Base-by-base conservation (phyloP, 2,329 filamentous ascomycete species). In the Purpureocillium takamizusanense region DNA sequence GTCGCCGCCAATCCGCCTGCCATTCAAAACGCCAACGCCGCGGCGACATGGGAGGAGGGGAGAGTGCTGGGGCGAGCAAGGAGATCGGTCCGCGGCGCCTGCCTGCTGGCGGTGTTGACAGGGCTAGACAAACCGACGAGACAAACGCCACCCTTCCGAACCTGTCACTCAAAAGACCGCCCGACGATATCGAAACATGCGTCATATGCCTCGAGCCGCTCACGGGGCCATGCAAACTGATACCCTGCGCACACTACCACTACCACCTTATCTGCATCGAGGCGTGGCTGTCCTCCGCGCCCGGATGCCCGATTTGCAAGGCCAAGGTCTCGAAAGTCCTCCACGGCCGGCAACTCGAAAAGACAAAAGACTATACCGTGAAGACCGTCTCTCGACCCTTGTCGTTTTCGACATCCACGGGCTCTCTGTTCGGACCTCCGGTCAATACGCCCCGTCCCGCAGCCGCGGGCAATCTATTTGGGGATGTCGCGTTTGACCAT, bases 181-280 rank as follows among this genome's bases (percentile, higher is more conserved):
- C 10, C 10, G 21, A 25, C 21, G 21, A 25, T 25, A 10, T 25
- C 21, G 28, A 30, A 12, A 30, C 56, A 45, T 77, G 89, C 59
- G 86, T 94, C 46, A 92, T 97, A 59, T 97, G 89, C 59, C 78
- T 95, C 43, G 84, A 90, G 40, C 54, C 65, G 38, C 70, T 95
- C 52, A 76, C 78, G 9, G 85, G 92, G 51, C 64, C 76, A 37
- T 87, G 84, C 45, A 69, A 81, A 36, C 76, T 85, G 7, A 65
- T 73, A 15, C 88, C 89, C 7, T 97, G 89, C 66, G 72, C 76
- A 31, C 89, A 97, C 65, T 63, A 69, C 41, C 78, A 80, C 48
- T 95, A 94, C 56, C 88, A 95, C 66, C 94, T 88, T 54, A 59
- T 86, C 11, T 97, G 89, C 58, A 73, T 95, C 6, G 63, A 81